A percentile compares a stretch with the other conserved stretches of the same genome.
phyloP scores from a whole-genome alignment of 2,329 filamentous ascomycete genomes.

The Alternaria consortialis region DNA sequence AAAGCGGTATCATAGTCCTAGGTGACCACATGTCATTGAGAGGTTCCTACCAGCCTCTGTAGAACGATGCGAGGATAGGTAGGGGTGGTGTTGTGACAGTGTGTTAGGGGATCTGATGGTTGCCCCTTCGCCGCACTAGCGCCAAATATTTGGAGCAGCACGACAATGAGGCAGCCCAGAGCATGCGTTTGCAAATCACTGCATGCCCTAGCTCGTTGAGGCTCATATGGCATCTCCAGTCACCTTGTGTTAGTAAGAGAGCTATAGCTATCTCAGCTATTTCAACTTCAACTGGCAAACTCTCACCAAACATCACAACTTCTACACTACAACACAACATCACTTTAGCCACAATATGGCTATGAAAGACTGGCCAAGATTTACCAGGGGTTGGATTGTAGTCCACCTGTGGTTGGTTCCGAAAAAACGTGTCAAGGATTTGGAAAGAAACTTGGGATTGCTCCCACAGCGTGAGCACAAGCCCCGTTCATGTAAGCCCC shows the following conservation, averaged over 20 bases:
- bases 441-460: not conserved
- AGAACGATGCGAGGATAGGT: not conserved
- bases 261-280: not conserved
- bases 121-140: not conserved
- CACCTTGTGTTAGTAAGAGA: not conserved
- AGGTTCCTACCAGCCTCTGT: not conserved
- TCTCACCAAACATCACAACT: not conserved
- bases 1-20: too few relatives aligned
- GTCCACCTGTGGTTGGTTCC: not conserved
- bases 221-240: conserved; percentile 1
- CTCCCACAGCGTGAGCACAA: not conserved
- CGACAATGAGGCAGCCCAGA: not conserved
- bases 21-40: not conserved
- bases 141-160: not conserved
- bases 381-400: not conserved
- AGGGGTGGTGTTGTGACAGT: not conserved
- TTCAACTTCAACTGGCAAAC: not conserved
- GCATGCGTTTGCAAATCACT: not conserved
- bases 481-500: not conserved
- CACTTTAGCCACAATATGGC: not conserved
- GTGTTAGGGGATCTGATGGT: not conserved
- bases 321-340: not conserved
- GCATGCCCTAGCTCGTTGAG: not conserved
- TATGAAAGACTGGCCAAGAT: not conserved
- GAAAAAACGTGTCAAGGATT: not conserved